Conservation (phyloP, 2,329 filamentous ascomycete species). For the Ophiocordyceps sinensis region DNA sequence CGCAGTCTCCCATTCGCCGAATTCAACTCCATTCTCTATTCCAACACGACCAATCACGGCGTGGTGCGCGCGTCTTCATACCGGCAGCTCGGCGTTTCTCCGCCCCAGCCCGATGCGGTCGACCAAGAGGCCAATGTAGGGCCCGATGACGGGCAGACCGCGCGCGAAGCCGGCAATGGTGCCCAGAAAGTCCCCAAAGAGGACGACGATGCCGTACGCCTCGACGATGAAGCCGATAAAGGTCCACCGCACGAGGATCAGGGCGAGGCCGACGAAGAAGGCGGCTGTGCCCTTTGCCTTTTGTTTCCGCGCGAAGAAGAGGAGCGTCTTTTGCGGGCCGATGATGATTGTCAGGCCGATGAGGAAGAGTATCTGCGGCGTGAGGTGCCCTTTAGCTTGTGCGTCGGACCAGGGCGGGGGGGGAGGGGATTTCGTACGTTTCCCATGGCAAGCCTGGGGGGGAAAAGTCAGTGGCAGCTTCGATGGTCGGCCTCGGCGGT, state of each 20-base stretch:
- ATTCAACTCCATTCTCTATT: too few relatives aligned
- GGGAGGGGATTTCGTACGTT: slow-evolving; percentile 44
- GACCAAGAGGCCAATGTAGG: slow-evolving; percentile 63
- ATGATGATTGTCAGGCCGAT: slow-evolving; percentile 94
- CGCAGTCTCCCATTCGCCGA: too few relatives aligned
- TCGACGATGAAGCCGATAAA: slow-evolving; percentile 84
- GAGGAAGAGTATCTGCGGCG: slow-evolving; percentile 76
- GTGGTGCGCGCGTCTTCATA: slow-evolving; percentile 30
- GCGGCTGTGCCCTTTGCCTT: slow-evolving; percentile 86
- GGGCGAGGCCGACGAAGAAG: slow-evolving; percentile 66
- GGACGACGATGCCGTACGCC: slow-evolving; percentile 78
- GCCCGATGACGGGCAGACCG: slow-evolving; percentile 71
- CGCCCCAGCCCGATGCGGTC: slow-evolving; percentile 56
- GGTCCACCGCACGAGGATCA: slow-evolving; percentile 85
- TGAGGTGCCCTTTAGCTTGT: slow-evolving; percentile 2
- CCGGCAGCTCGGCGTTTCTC: slow-evolving; percentile 64
- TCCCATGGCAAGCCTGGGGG: slow-evolving; percentile 86
- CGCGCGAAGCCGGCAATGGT: slow-evolving; percentile 82
- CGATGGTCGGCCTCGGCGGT: background rate
- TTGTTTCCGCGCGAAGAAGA: slow-evolving; percentile 88
- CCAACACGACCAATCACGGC: background rate
- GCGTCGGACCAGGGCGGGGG: background rate
- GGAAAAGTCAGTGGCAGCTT: slow-evolving; percentile 5
- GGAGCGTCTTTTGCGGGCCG: slow-evolving; percentile 74
- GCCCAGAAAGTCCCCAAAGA: slow-evolving; percentile 93